A percentile compares a stretch with the other conserved stretches of the same genome.
Conservation (phyloP, 139 green algal species). For the Chlorella sp. region DNA sequence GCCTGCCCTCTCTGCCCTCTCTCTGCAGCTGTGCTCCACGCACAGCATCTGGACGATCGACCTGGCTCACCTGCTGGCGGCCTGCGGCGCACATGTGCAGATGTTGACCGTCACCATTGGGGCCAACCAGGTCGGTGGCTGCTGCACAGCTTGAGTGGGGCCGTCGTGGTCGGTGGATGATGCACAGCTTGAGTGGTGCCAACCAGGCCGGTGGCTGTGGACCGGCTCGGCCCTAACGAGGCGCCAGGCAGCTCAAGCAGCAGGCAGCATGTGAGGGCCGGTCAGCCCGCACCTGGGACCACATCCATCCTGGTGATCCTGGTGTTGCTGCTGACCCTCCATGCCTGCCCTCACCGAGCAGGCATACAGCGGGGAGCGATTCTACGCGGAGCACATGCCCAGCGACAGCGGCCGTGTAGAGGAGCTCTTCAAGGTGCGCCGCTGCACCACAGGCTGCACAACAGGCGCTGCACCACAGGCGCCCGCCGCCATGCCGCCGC, state of each 20-base stretch:
- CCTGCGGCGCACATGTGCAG: slow-evolving; percentile 67
- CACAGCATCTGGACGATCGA: slow-evolving; percentile 94
- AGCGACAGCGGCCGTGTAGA: slow-evolving; percentile 79
- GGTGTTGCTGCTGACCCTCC: too few relatives aligned
- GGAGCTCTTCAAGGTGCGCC: slow-evolving; percentile 68
- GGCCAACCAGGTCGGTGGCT: slow-evolving; percentile 65
- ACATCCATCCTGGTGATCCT: too few relatives aligned
- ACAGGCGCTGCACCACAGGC: too few relatives aligned
- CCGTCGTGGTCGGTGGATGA: not conserved
- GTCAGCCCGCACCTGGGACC: too few relatives aligned
- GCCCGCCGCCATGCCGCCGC: too few relatives aligned
- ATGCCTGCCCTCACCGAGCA: not conserved
- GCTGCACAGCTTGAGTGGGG: not conserved
- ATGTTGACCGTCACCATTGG: slow-evolving; percentile 84
- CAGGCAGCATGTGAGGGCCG: too few relatives aligned
- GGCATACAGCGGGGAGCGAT: slow-evolving; percentile 74
- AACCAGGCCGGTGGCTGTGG: not conserved
- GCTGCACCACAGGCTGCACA: too few relatives aligned
- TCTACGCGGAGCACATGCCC: slow-evolving; percentile 82
- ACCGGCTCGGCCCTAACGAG: too few relatives aligned
- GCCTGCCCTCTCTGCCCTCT: not conserved
- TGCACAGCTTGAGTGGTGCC: not conserved
- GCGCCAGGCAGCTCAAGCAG: too few relatives aligned
- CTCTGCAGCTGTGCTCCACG: slow-evolving; percentile 49
- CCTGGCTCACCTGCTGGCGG: slow-evolving; percentile 84